Evolutionary conservation across 345 rosid genomes (phyloP), one percentile per base, ranked within the genome.

Genomic region (Camelina hispida): DNA sequence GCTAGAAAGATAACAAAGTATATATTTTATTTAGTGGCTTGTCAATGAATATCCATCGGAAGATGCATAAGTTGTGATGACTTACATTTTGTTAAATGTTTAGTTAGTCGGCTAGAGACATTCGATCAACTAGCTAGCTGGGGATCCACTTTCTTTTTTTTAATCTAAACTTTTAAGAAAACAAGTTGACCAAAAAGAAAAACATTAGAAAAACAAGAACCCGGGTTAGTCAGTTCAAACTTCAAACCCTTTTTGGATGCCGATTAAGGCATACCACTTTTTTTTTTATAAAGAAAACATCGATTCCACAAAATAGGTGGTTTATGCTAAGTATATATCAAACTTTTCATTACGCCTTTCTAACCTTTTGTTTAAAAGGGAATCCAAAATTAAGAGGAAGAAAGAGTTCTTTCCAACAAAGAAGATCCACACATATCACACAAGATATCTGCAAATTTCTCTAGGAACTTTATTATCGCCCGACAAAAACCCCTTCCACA

Each of bases 271-370:
- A 32, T n/a, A 50, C 1, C 3, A 51, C 18, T 17, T 62, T 15
- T 62, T 15, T 17, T 62, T 15, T 62, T 15, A 9, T 42, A 42
- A 62, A 62, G 4, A 28, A 52, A 40, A 52, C 69, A 53, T 15
- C 46, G 37, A 63, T 63, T 63, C 23, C 6, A 23, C 14, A 32
- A 18, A 28, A 20, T 43, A 9, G 17, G 63, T 73, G 17, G 63
- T 73, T 73, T 73, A 73, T 73, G 64, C 77, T 73, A 63, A 63
- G 77, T 12, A 66, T 74, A 74, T 66, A 1, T 74, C 72, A 46
- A 35, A 46, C 58, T 56, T 74, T 74, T 56, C 8, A n/a, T 10
- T 35, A 28, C 4, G 30, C 18, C 22, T 16, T 46, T 30, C 17
- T 3, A 66, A 53, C 59, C 57, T 66, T 51, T 47, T 56, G 15